Evolutionary conservation across 2,329 filamentous ascomycete genomes (phyloP), one percentile per base, ranked within the genome.

Genomic region (Xylariaceae sp.): DNA sequence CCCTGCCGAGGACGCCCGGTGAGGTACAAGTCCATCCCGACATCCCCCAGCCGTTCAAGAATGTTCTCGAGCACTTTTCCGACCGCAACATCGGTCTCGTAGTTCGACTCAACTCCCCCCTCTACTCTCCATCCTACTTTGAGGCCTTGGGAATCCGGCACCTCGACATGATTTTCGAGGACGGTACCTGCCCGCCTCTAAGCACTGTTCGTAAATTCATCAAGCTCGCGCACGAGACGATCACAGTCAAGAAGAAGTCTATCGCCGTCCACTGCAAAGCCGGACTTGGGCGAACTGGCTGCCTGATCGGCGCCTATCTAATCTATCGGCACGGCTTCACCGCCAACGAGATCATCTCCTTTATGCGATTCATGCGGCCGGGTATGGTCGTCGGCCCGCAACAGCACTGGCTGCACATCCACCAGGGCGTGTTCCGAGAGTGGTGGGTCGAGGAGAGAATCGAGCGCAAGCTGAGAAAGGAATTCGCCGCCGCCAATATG

Each of bases 181-280:
- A 99, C 65, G 94, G 94, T 60, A 99, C 94, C 3, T 99, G 94
- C 70, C 94, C 94, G 19, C 85, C 90, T 1, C 77, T 99, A 49
- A 83, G 83, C 16, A 86, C 92, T n/a, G 94, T 99, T 26, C 85
- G 89, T 62, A 92, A 92, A 69, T 99, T 99, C 70, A 92, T 99
- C 71, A 89, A 89, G 62, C 80, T 99, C 55, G 92, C 94, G 1
- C 94, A 97, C 68, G 88, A 95, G 68, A 96, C 88, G 73, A 99
- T 99, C 67, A 92, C 86, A 0, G 80, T 92, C 47, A 89, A 88
- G 74, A 90, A 92, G 73, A 92, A 91, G 79, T 88, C 87, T 43
- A 96, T 99, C 61, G 94, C 94, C 4, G 94, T 99, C 6, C 94
- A 99, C 74, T 99, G 94, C 83, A 99, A 99, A 76, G 94, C 94